Conservation (phyloP, 108 stramenopile species). For the Nannochloropsis salina region DNA sequence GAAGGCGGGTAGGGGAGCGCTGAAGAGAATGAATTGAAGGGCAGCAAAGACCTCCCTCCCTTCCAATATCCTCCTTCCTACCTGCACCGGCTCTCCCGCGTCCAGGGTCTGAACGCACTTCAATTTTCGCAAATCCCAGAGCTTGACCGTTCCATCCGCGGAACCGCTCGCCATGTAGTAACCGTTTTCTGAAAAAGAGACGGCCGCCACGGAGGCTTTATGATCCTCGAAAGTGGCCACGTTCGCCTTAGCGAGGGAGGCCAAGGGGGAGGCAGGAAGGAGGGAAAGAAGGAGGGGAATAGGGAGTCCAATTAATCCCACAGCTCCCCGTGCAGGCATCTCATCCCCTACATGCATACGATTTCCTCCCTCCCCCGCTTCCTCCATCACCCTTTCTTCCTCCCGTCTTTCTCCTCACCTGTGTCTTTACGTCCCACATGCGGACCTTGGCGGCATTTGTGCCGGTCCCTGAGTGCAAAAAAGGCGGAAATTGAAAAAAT, state of each 20-base stretch:
- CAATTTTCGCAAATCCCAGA: slow-evolving; percentile 48
- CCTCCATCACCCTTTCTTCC: not conserved
- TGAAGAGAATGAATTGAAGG: not conserved
- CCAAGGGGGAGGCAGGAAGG: not conserved
- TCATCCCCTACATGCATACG: not conserved
- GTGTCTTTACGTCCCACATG: slow-evolving; percentile 15
- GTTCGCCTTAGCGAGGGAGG: slow-evolving; percentile 15
- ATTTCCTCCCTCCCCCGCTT: not conserved
- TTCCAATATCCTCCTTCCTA: not conserved
- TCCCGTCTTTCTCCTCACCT: not conserved
- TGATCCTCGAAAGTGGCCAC: slow-evolving; percentile 47
- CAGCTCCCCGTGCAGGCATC: not conserved
- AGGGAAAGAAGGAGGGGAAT: not conserved
- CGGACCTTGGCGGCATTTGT: not conserved
- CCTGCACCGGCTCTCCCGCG: slow-evolving; percentile 7
- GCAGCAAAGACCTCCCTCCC: not conserved
- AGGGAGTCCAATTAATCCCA: not conserved
- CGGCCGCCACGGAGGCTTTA: slow-evolving; percentile 28
- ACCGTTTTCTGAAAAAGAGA: slow-evolving; percentile 46
- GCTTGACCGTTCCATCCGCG: slow-evolving; percentile 37
- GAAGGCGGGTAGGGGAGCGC: not conserved
- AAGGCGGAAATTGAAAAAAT: not conserved
- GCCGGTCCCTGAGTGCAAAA: not conserved
- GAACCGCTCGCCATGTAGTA: slow-evolving; percentile 49
- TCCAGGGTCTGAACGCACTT: slow-evolving; percentile 39